Percentiles rank a stretch among this genome's conserved stretches.
Conservation (phyloP, 352 stramenopile species). For the Ophiocytium majus region DNA sequence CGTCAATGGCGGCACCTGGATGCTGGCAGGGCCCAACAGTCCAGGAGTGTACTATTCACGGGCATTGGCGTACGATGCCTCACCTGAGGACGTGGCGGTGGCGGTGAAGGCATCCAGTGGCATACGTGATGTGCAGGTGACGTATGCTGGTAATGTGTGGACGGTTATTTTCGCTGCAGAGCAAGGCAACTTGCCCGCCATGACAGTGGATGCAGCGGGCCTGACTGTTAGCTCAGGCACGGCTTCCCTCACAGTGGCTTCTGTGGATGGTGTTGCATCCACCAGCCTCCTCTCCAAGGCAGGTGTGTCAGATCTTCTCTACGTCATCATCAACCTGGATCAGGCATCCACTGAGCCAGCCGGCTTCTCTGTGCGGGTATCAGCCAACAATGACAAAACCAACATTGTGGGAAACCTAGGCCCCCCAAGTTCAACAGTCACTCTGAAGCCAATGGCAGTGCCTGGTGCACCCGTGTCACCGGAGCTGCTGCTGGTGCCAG, state of each 20-base stretch:
- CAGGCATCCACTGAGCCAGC: constrained; percentile 61
- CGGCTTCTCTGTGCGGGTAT: constrained; percentile 66
- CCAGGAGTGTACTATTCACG: constrained; percentile 42
- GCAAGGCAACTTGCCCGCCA: constrained; percentile 27
- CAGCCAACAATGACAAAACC: constrained; percentile 63
- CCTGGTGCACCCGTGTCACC: constrained; percentile 71
- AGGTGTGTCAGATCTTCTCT: constrained; percentile 7
- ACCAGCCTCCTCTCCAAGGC: neutral
- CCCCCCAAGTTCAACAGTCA: constrained; percentile 25
- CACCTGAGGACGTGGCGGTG: constrained; percentile 67
- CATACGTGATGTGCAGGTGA: constrained; percentile 74
- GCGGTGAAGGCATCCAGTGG: constrained; percentile 72
- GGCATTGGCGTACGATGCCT: constrained; percentile 56
- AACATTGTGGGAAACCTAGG: constrained; percentile 62
- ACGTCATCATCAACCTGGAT: constrained; percentile 58
- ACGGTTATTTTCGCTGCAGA: constrained; percentile 29
- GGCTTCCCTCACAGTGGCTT: neutral
- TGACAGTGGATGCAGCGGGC: constrained; percentile 32
- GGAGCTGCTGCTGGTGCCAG: constrained; percentile 72
- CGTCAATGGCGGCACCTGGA: constrained; percentile 77
- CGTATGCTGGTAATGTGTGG: constrained; percentile 32
- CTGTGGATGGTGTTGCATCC: neutral
- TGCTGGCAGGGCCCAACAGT: constrained; percentile 14
- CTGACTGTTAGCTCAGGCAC: constrained; percentile 36
- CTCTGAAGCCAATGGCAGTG: constrained; percentile 79